Conservation (phyloP, 768 basidiomycete genomes). For the Russula abietina region DNA sequence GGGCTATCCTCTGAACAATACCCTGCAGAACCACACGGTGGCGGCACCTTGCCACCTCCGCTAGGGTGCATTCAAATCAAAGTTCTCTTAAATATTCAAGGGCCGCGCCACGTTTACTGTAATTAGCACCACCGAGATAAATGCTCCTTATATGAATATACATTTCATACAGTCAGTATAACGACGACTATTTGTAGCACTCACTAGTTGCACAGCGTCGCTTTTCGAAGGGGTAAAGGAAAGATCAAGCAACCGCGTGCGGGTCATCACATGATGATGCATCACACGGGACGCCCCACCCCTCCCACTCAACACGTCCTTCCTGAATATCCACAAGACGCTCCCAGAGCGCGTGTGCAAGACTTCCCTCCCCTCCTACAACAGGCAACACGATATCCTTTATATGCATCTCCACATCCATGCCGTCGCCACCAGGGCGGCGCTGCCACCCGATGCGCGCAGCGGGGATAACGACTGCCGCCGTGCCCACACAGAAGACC, state of each 20-base stretch:
- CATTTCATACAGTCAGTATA: neutral
- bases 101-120: neutral
- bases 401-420: neutral
- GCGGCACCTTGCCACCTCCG: too few relatives aligned
- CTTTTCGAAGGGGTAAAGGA: neutral
- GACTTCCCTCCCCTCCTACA: constrained; percentile 39
- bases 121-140: neutral
- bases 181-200: neutral
- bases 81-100: neutral
- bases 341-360: constrained; percentile 65
- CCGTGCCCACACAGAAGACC: constrained; percentile 80
- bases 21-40: too few relatives aligned
- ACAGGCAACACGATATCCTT: constrained; percentile 41
- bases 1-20: too few relatives aligned
- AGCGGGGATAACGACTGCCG: constrained; percentile 68
- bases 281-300: constrained; percentile 52
- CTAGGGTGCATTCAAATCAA: too few relatives aligned
- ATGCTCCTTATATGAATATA: neutral
- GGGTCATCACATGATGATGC: too few relatives aligned
- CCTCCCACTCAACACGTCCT: constrained; percentile 53
- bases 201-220: neutral
- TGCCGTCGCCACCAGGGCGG: neutral
- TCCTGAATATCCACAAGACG: constrained; percentile 75
- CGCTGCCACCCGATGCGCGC: constrained; percentile 69
- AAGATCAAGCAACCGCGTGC: neutral